Percentiles rank a stretch among this genome's conserved stretches.
phyloP scores from a whole-genome alignment of 2,329 filamentous ascomycete species.

The Aspergillus sp. region DNA sequence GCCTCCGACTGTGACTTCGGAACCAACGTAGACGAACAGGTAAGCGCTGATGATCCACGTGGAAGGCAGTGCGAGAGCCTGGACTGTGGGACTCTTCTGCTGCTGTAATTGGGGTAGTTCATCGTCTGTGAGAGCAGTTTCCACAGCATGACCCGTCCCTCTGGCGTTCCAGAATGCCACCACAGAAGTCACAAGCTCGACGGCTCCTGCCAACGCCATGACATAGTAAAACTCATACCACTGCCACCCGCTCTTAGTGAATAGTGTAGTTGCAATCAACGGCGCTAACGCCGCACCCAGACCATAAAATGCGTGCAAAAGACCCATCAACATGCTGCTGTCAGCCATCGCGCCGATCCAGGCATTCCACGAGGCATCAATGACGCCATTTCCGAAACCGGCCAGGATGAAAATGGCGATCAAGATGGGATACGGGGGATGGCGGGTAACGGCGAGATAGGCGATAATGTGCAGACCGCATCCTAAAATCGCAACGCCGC shows the following conservation, averaged over 20 bases:
- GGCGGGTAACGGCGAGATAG: constrained; percentile 49
- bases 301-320: constrained; percentile 65
- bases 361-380: constrained; percentile 50
- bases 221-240: constrained; percentile 75
- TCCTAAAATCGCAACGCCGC: constrained; percentile 61
- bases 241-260: constrained; percentile 52
- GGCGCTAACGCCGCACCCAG: constrained; percentile 62
- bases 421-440: constrained; percentile 63
- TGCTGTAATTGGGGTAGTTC: constrained; percentile 11
- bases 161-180: constrained; percentile 12
- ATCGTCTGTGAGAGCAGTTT: neutral
- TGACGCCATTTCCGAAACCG: constrained; percentile 64
- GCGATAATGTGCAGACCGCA: constrained; percentile 35
- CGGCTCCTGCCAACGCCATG: constrained; percentile 53
- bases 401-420: constrained; percentile 59
- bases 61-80: constrained; percentile 29
- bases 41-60: constrained; percentile 65
- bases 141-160: neutral
- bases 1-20: constrained; percentile 59
- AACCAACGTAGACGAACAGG: constrained; percentile 64
- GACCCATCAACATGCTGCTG: constrained; percentile 64
- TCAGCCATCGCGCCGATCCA: constrained; percentile 66
- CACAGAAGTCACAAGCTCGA: constrained; percentile 43
- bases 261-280: constrained; percentile 64
- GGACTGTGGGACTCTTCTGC: neutral